Base-by-base conservation (phyloP, 1,284 basidiomycete species). In the Irpex sp. region DNA sequence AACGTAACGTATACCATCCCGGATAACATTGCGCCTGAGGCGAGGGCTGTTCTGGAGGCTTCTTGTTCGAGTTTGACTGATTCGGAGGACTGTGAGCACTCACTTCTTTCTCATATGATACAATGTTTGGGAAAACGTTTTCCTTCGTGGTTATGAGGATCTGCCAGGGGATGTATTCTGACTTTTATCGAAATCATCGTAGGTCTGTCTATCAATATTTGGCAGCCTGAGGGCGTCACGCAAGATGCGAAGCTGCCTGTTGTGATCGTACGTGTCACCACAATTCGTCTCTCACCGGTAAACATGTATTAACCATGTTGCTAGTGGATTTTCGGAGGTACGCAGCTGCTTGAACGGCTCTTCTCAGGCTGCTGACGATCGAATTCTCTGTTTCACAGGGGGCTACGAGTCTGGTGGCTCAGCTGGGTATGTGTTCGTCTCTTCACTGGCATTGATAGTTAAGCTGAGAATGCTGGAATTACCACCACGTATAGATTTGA, bases 191-290 rank as follows among this genome's bases (percentile, higher is more conserved):
- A 10, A 10, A 42, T 42, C 38, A 10, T 42, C 10, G 38, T 42
- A 42, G 38, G 38, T 76, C 79, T 92, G 54, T 86, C 83, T 0
- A 74, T 92, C 71, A 92, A 92, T 76, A 85, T 92, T 9, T 81
- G 87, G 69, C 86, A 82, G 49, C 87, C 90, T 4, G 77, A 82
- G 2, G 79, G 76, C 22, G 80, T 83, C 1, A 80, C 78, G 0
- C 64, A 83, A 1, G 74, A 73, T 0, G 82, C 84, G 0, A 85
- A 86, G 59, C 22, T 91, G 27, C 90, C 91, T 0, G 89, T 93
- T 4, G 81, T 90, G 15, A 83, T 86, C 54, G 89, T 90, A 75
- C 71, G 85, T 80, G 1, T 42, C 38, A 42, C 38, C 38, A 42
- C 11, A 54, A 54, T 54, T n/a, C 49, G 20, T 54, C 49, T 54